Evolutionary conservation across 352 stramenopile genomes (phyloP), one percentile per base, ranked within the genome.

Genomic region (Pythium periplocum): DNA sequence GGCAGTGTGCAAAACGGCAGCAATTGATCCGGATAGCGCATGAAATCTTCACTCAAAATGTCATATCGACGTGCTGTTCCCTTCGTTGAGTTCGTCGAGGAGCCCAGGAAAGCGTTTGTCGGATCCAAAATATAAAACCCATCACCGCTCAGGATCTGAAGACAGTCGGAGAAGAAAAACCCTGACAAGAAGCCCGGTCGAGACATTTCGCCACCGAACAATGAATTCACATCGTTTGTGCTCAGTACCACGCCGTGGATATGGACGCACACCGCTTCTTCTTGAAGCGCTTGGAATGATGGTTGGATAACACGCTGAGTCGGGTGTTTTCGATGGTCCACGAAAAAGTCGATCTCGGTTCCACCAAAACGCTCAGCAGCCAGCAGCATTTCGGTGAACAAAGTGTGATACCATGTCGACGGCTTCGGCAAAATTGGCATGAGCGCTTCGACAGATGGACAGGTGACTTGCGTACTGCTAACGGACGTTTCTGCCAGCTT

Each of bases 81-180:
- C 36, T 26, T 56, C 2, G 53, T 12, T 12, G 56, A 50, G 6
- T 41, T 41, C 8, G 34, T 45, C 26, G 54, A 55, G 10, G 46
- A 26, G 11, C 36, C 36, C 3, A 66, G 42, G 31, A 54, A 54
- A 33, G 8, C 36, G 6, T 42, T 56, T 1, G 60, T 82, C 10
- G 82, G 82, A 57, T 92, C 82, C n/a, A 92, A 54, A 40, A 92
- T 66, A 48, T 87, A 92, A 46, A 90, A 89, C 0, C 65, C 65
- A n/a, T 83, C 69, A 32, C 77, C 82, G 50, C 75, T 89, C 4
- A 92, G 57, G 59, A 92, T 86, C 53, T 92, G 82, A 59, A 90
- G 74, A 54, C 78, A 92, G 36, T 92, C 78, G 4, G 76, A 78
- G n/a, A 75, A 69, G 12, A 74, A 65, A 52, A 92, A 88, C 0